A percentile compares a stretch with the other conserved stretches of the same genome.
Conservation (phyloP, 1,139 yeast species). For the Geotrichum cucujoidarum region DNA sequence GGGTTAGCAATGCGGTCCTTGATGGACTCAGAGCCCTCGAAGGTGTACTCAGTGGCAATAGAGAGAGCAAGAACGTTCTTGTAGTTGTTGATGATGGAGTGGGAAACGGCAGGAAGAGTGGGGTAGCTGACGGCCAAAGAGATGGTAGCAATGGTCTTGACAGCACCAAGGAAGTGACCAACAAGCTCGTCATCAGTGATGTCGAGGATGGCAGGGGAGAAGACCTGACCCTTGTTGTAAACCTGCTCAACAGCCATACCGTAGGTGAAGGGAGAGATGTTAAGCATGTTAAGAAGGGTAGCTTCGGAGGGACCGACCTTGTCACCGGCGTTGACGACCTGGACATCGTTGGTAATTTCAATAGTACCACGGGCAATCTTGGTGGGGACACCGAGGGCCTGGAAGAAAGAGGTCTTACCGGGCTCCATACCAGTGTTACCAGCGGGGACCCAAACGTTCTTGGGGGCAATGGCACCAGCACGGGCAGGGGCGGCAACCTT, state of each 20-base stretch:
- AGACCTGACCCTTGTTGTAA: slow-evolving; percentile 97
- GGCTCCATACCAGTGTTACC: slow-evolving; percentile 99
- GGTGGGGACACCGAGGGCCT: slow-evolving; percentile 99
- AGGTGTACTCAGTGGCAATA: slow-evolving; percentile 96
- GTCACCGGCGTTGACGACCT: slow-evolving; percentile 80
- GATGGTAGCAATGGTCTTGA: slow-evolving; percentile 89
- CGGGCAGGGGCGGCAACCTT: slow-evolving; percentile 99
- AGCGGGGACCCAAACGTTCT: slow-evolving; percentile 95
- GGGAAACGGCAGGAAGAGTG: slow-evolving; percentile 98
- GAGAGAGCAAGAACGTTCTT: slow-evolving; percentile 98
- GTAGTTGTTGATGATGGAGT: slow-evolving; percentile 98
- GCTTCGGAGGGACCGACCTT: slow-evolving; percentile 99
- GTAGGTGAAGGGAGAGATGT: slow-evolving; percentile 99
- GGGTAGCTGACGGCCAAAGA: slow-evolving; percentile 99
- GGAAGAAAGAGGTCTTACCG: slow-evolving; percentile 99
- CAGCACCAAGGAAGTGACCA: slow-evolving; percentile 86
- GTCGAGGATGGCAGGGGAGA: slow-evolving; percentile 95
- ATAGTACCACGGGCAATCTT: slow-evolving; percentile 99
- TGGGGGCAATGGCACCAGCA: slow-evolving; percentile 99
- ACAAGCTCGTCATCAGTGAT: slow-evolving; percentile 97
- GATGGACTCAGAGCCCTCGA: slow-evolving; percentile 98
- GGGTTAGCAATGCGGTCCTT: slow-evolving; percentile 99
- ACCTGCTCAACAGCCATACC: slow-evolving; percentile 97
- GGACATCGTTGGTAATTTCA: slow-evolving; percentile 96
- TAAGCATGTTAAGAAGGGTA: slow-evolving; percentile 95